Base-by-base conservation (phyloP, 805 yeast species). In the Nakazawaea sp. region DNA sequence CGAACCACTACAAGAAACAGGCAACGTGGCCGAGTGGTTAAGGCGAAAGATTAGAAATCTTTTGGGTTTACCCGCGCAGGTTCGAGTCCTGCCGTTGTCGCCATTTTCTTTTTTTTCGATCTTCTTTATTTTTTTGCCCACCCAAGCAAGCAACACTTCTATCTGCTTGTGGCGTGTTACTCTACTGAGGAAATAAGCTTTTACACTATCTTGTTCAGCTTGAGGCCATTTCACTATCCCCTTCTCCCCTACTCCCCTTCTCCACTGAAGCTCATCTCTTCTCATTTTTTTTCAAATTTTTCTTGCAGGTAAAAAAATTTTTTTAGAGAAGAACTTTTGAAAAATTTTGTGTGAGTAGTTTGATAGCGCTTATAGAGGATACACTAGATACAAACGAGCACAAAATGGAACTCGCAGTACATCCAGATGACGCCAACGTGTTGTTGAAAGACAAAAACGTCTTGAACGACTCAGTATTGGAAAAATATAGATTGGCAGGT, bases 401-500 rank as follows among this genome's bases (percentile, higher is more conserved):
- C 16, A 48, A 30, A 24, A 81, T 81, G 89, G 88, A 81, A 56
- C 69, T 83, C 56, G 84, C 86, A 33, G 74, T 81, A 46, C 80
- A 83, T 38, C 78, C 75, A 52, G 81, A 75, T 49, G 92, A 84
- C 51, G 79, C 83, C 36, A 80, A 82, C 49, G 62, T 80, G 46
- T 68, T 86, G 42, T 67, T 87, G 47, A 78, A 76, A 47, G 80
- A 80, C 44, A 85, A 76, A 55, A 87, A 87, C 57, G 70, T 76
- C 29, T 68, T 87, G 45, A 67, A 66, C 46, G 78, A 68, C 21
- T 43, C 69, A 13, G 79, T 81, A 9, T 55, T 86, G 19, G 90
- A 81, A 48, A 89, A 88, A 61, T 88, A 89, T 62, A 74, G 95
- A 60, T 67, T 78, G 35, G 96, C 96, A 4, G 97, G 96, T 33